Percentiles rank a stretch among this genome's conserved stretches.
These are phyloP conservation scores for Nemania serpens DNA, from an alignment of 2,329 filamentous ascomycete genomes.

Conservation along the genomic window DNA sequence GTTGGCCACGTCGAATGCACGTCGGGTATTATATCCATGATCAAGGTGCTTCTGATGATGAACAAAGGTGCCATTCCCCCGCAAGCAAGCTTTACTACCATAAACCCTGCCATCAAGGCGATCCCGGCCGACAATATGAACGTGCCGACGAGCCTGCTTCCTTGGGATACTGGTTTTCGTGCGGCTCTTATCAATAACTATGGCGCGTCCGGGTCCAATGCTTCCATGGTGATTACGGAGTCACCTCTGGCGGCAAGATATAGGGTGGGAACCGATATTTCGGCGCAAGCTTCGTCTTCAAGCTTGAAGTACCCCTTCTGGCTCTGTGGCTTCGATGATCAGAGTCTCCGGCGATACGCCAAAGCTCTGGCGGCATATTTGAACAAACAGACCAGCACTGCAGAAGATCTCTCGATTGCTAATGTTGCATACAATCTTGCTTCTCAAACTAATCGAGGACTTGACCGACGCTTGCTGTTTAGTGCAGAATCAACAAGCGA, in stretches of 20 bases:
- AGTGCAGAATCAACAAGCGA: conserved; percentile 36
- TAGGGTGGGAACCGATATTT: neutral
- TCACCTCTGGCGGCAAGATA: conserved; percentile 15
- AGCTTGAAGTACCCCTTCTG: conserved; percentile 24
- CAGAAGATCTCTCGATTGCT: conserved; percentile 17
- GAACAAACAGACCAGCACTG: neutral
- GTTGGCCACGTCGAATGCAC: conserved; percentile 44
- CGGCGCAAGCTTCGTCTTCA: neutral
- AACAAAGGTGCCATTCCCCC: conserved; percentile 36
- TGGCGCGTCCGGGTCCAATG: conserved; percentile 38
- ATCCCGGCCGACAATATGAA: conserved; percentile 28
- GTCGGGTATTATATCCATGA: conserved; percentile 38
- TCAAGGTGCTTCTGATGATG: conserved; percentile 43
- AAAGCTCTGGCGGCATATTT: conserved; percentile 22
- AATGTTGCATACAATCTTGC: conserved; percentile 43
- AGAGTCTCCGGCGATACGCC: conserved; percentile 30
- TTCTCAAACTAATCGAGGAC: conserved; percentile 38
- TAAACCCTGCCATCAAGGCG: conserved; percentile 37
- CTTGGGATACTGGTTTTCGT: conserved; percentile 31
- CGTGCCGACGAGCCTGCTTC: conserved; percentile 20
- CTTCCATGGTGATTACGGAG: conserved; percentile 30
- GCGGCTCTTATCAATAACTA: conserved; percentile 44
- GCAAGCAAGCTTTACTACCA: conserved; percentile 41
- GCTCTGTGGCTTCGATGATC: conserved; percentile 31
- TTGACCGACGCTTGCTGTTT: conserved; percentile 35